These are phyloP conservation scores for Ailanthus altissimus DNA, from an alignment of 345 rosid genomes.

Conservation along the genomic window DNA sequence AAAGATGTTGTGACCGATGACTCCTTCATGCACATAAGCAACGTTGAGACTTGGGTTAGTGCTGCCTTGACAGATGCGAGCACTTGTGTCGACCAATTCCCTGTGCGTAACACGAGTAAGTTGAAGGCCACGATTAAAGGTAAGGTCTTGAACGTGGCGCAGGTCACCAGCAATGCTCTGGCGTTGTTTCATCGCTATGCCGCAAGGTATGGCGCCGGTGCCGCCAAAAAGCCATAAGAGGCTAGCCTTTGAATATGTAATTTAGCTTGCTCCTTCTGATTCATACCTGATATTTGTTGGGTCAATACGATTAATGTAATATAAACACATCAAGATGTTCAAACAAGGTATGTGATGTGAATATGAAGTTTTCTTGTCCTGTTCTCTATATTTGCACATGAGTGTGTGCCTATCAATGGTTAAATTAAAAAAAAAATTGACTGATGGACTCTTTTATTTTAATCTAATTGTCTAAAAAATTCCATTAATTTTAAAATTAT, in stretches of 20 bases:
- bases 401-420: not conserved
- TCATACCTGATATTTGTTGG: not conserved
- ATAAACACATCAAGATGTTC: not conserved
- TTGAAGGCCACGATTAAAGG: conserved; percentile 70
- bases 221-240: conserved; percentile 28
- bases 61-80: conserved; percentile 72
- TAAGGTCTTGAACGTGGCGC: conserved; percentile 74
- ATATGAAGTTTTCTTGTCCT: not conserved
- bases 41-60: conserved; percentile 73
- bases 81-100: conserved; percentile 55
- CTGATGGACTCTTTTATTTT: too few species aligned
- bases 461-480: too few species aligned
- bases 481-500: too few species aligned
- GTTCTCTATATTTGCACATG: too few species aligned
- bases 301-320: conserved; percentile 6
- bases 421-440: too few species aligned
- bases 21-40: conserved; percentile 54
- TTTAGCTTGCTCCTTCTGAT: not conserved
- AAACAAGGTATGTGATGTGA: conserved; percentile 1
- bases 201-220: conserved; percentile 39
- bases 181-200: conserved; percentile 70
- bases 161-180: conserved; percentile 77
- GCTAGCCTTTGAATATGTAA: not conserved
- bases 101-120: conserved; percentile 60
- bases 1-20: conserved; percentile 23